Evolutionary conservation across 2,329 filamentous ascomycete species (phyloP), one percentile per base, ranked within the genome.

Genomic region (Aureobasidium pullulans): DNA sequence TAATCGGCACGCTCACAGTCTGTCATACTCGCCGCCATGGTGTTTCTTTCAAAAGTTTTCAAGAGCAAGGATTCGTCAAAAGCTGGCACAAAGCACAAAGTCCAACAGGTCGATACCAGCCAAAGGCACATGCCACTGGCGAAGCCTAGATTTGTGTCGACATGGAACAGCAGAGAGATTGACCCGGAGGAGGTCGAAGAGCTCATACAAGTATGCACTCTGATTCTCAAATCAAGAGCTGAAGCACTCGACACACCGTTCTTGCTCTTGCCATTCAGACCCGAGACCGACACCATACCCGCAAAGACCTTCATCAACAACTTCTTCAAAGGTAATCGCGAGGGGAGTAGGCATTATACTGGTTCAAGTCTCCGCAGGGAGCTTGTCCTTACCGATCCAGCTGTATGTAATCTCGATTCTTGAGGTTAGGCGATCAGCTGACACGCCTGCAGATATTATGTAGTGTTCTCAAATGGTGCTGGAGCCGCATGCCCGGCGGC

Each of bases 381-480:
- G 76, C 78, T 99, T 66, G 89, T 92, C 63, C 85, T 99, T 77
- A 90, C 89, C 29, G 93, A 96, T 74, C 91, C 93, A 61, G 90
- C 96, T 87, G 93, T 96, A 80, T 49, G 61, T 29, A 28, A 48
- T 43, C 8, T 43, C 31, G 7, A 23, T 57, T 54, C 34, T 43
- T 23, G 11, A 6, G 28, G 29, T 9, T 28, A 3, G 1, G 10
- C n/a, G 4, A 13, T 16, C 46, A 9, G 19, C 69, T 68, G 53
- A 70, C 65, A 60, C 7, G 32, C 47, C 46, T 56, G 15, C 60
- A 96, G 90, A 91, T 96, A 60, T 83, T 99, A 57, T 92, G 91
- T 64, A 94, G 92, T 67, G 91, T 96, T 43, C 81, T 94, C 64
- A 99, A 97, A 78, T 99, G 94, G 94, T 97, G 93, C 74, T 99